These are phyloP conservation scores for Cercospora sp. DNA, from an alignment of 2,329 filamentous ascomycete genomes.

Conservation along the genomic window DNA sequence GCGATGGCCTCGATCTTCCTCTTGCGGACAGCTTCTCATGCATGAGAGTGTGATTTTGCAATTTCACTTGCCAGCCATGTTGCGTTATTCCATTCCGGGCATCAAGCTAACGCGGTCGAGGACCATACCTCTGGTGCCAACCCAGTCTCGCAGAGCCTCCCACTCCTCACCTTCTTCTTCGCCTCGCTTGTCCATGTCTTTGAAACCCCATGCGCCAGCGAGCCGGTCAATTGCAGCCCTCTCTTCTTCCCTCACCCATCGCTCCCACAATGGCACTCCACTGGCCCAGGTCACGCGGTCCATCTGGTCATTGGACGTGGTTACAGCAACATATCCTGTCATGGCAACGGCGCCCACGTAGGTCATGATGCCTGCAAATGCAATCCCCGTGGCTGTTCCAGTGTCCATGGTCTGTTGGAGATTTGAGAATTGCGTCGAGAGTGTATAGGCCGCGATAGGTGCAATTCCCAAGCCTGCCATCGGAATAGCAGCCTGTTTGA, in stretches of 20 bases:
- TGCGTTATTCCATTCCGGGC: constrained; percentile 75
- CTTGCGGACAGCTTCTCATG: neutral
- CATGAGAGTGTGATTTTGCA: neutral
- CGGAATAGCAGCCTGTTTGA: constrained; percentile 65
- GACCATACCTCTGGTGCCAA: constrained; percentile 81
- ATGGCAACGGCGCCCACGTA: constrained; percentile 80
- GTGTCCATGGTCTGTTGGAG: constrained; percentile 77
- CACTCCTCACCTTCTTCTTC: constrained; percentile 92
- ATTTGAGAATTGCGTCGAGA: constrained; percentile 66
- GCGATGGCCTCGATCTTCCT: neutral
- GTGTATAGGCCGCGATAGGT: constrained; percentile 67
- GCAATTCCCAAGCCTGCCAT: constrained; percentile 56
- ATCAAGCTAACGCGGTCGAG: constrained; percentile 86
- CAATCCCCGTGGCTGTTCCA: constrained; percentile 70
- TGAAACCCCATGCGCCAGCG: constrained; percentile 88
- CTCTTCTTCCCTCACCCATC: constrained; percentile 90
- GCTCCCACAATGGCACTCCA: constrained; percentile 74
- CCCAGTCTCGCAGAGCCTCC: constrained; percentile 80
- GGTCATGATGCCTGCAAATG: constrained; percentile 76
- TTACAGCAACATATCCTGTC: constrained; percentile 78
- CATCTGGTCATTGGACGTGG: constrained; percentile 94
- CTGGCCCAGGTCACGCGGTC: constrained; percentile 85
- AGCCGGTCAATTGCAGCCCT: constrained; percentile 82
- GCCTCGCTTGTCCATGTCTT: constrained; percentile 73
- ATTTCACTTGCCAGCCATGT: neutral